Percentiles rank a stretch among this genome's conserved stretches.
Conservation (phyloP, 2,329 filamentous ascomycete genomes). For the Amesomyces nigricolor region DNA sequence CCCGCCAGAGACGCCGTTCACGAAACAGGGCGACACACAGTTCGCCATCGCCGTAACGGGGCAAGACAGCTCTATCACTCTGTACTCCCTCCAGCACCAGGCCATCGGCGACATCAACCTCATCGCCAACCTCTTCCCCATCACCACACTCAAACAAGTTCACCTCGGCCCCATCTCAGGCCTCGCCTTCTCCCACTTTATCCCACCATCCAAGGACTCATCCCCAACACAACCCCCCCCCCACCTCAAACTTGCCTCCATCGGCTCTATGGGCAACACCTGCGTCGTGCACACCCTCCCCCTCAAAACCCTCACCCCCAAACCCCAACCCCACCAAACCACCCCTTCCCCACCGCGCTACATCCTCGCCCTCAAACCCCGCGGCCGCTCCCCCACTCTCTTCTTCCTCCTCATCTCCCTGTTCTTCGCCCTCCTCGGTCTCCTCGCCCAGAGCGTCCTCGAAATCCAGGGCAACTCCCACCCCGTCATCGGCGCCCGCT, state of each 20-base stretch:
- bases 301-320: slow-evolving; percentile 45
- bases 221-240: slow-evolving; percentile 43
- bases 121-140: slow-evolving; percentile 46
- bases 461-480: slow-evolving; percentile 56
- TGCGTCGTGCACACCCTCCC: slow-evolving; percentile 76
- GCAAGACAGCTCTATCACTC: slow-evolving; percentile 69
- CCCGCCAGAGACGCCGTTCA: slow-evolving; percentile 45
- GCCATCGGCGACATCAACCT: slow-evolving; percentile 42
- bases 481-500: slow-evolving; percentile 51
- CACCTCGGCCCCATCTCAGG: slow-evolving; percentile 56
- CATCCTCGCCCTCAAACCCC: slow-evolving; percentile 58
- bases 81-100: slow-evolving; percentile 72
- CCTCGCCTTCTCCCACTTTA: slow-evolving; percentile 51
- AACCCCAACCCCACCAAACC: slow-evolving; percentile 31
- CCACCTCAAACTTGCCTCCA: slow-evolving; percentile 72
- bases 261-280: slow-evolving; percentile 68
- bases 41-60: slow-evolving; percentile 75
- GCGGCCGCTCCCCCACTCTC: slow-evolving; percentile 44
- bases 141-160: slow-evolving; percentile 48
- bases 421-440: slow-evolving; percentile 54
- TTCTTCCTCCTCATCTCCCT: slow-evolving; percentile 51
- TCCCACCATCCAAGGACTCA: slow-evolving; percentile 33
- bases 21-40: slow-evolving; percentile 60
- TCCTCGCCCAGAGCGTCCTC: slow-evolving; percentile 58
- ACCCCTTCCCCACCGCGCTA: slow-evolving; percentile 57